These are phyloP conservation scores for Elongisporangium senticosum DNA, from an alignment of 352 stramenopile species.

Conservation along the genomic window DNA sequence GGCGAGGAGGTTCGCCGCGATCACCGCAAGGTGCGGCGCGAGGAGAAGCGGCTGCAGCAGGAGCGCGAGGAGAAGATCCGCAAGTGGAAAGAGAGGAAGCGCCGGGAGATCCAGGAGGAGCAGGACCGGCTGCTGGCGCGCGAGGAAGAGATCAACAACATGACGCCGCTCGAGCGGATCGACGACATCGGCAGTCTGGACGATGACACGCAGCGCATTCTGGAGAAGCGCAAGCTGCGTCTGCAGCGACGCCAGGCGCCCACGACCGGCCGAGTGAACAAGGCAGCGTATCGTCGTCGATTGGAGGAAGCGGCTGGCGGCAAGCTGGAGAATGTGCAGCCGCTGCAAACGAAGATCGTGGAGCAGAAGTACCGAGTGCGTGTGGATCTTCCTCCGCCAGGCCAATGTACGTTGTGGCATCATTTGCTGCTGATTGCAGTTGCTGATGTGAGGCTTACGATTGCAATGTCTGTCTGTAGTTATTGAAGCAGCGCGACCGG, in stretches of 20 bases:
- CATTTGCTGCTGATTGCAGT: neutral
- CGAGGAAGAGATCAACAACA: conserved; percentile 69
- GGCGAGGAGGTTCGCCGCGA: conserved; percentile 57
- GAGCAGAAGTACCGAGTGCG: conserved; percentile 60
- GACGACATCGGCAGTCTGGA: conserved; percentile 63
- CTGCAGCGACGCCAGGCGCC: conserved; percentile 62
- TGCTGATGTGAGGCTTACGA: neutral
- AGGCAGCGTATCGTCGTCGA: conserved; percentile 65
- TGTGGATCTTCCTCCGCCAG: conserved; percentile 66
- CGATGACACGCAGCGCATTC: conserved; percentile 59
- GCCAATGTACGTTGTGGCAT: conserved; percentile 64
- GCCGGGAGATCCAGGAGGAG: conserved; percentile 44
- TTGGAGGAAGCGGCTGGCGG: conserved; percentile 69
- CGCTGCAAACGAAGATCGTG: conserved; percentile 52
- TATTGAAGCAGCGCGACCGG: conserved; percentile 9
- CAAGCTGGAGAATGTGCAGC: conserved; percentile 75
- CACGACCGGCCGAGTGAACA: conserved; percentile 68
- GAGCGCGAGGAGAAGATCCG: conserved; percentile 62
- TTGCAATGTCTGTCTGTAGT: conserved; percentile 3
- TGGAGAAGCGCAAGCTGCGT: conserved; percentile 74
- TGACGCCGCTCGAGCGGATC: conserved; percentile 66
- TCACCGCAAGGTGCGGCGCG: conserved; percentile 45
- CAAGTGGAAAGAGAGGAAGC: conserved; percentile 64
- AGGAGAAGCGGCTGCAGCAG: conserved; percentile 50
- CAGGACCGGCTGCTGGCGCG: conserved; percentile 43